Evolutionary conservation across 441 rosid genomes (phyloP), one percentile per base, ranked within the genome.

Genomic region (Pelargonium citronellum): DNA sequence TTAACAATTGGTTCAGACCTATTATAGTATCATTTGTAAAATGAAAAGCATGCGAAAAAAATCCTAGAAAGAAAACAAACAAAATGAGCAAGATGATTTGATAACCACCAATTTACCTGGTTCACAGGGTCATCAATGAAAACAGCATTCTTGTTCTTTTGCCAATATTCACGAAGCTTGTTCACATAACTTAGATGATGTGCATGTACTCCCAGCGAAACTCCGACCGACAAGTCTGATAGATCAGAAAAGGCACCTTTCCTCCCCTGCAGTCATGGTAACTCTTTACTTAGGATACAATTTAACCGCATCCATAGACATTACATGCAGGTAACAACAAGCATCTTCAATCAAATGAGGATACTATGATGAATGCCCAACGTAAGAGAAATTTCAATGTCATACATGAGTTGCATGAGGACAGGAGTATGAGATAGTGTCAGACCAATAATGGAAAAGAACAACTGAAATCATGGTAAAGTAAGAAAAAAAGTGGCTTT

Each of bases 81-180:
- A 37, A 39, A 10, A 12, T 10, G 11, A 27, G 1, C 30, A 37
- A 10, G 15, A 17, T 65, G 49, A 15, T 6, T 16, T 43, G 19
- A 16, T 41, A 41, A 7, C 8, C 15, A 13, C 9, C 24, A 13
- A n/a, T 15, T 17, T 57, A 57, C 24, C 62, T 15, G 71, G 49
- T 77, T 62, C 46, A 83, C 91, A 79, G 67, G 80, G 69, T 82
- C 87, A 79, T 87, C 86, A 49, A 76, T 62, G 11, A 87, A 61
- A 70, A 83, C 66, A 70, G 79, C 82, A 78, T 78, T 83, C 19
- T 74, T 79, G 68, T 78, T 69, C 69, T 69, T 81, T 62, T 69
- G 64, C 82, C 83, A 83, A 68, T 41, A 70, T 22, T 70, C 80
- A 30, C 69, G 75, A 68, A 83, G 81, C 75, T 58, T 76, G 67